phyloP scores from a whole-genome alignment of 768 basidiomycete genomes.

The Kwoniella sp. region DNA sequence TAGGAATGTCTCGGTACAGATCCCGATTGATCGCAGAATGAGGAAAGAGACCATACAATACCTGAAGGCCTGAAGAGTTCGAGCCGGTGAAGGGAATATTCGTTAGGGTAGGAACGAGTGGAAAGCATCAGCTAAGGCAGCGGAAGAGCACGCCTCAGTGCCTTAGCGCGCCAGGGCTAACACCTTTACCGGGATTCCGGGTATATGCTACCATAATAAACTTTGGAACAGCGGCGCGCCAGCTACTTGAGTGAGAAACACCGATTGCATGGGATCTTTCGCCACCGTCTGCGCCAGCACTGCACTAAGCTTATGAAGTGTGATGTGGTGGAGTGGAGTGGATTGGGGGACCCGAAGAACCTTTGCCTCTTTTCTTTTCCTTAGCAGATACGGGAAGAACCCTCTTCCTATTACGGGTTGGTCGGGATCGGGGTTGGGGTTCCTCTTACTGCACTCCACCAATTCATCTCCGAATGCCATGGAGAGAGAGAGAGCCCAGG shows the following conservation, averaged over 20 bases:
- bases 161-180: background rate
- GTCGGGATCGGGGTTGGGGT: background rate
- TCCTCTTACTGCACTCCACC: background rate
- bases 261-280: too few species aligned
- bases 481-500: background rate
- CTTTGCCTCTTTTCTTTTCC: too few species aligned
- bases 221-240: background rate
- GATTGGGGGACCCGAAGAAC: too few species aligned
- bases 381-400: too few species aligned
- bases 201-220: conserved; percentile 1
- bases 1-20: background rate
- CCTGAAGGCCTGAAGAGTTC: background rate
- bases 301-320: background rate
- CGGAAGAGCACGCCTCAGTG: background rate
- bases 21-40: background rate
- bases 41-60: background rate
- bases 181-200: conserved; percentile 2
- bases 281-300: background rate
- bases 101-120: background rate
- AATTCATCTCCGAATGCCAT: background rate
- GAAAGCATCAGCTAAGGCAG: background rate
- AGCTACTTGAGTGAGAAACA: too few species aligned
- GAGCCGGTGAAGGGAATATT: too few species aligned
- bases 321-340: too few species aligned
- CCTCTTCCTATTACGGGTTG: too few species aligned